A percentile compares a stretch with the other conserved stretches of the same genome.
These are phyloP conservation scores for Fusarium begoniae DNA, from an alignment of 2,329 filamentous ascomycete genomes.

Conservation along the genomic window DNA sequence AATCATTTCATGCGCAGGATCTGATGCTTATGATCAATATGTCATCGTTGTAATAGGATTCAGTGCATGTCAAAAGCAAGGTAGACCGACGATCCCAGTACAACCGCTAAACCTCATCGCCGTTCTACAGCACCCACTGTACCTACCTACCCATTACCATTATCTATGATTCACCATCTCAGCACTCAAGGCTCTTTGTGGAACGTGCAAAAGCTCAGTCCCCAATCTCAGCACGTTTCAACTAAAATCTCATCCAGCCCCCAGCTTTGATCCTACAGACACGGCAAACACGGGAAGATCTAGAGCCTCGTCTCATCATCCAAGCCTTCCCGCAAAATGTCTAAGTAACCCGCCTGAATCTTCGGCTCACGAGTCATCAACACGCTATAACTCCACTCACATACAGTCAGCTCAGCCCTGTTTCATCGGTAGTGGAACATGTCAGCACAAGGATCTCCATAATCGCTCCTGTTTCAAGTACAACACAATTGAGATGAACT, in stretches of 20 bases:
- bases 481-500: background rate
- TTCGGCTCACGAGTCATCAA: background rate
- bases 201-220: background rate
- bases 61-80: background rate
- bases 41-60: background rate
- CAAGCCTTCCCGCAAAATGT: background rate
- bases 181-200: fast-evolving
- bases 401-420: background rate
- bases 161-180: background rate
- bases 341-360: background rate
- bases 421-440: background rate
- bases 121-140: background rate
- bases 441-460: background rate
- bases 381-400: background rate
- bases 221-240: background rate
- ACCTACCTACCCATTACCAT: background rate
- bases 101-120: background rate
- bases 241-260: background rate
- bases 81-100: background rate
- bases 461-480: slow-evolving; percentile 1
- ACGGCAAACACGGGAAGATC: background rate
- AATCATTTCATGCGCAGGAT: background rate
- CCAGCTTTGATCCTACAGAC: background rate
- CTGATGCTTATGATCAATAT: background rate
- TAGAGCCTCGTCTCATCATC: background rate